phyloP scores from a whole-genome alignment of 1,284 basidiomycete genomes.

The Irpex rosettiformis region DNA sequence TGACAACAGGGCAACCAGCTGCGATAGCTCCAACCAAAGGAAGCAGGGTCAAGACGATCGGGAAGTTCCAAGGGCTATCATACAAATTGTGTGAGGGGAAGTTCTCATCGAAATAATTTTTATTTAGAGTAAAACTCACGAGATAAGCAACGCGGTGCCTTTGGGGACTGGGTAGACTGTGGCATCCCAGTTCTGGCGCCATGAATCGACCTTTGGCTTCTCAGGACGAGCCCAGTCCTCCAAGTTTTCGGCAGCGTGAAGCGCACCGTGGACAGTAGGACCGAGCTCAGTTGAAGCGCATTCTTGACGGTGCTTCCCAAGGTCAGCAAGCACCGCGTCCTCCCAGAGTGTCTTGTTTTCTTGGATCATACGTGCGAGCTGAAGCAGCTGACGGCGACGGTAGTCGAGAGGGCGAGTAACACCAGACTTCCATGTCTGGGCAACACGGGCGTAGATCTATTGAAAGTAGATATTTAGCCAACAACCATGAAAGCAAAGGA shows the following conservation, averaged over 20 bases:
- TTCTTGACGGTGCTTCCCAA: conserved; percentile 50
- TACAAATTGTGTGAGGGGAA: neutral
- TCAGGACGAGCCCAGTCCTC: conserved; percentile 52
- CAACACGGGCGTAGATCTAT: conserved; percentile 45
- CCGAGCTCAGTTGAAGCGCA: conserved; percentile 35
- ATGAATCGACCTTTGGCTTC: conserved; percentile 33
- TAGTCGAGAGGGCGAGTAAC: conserved; percentile 51
- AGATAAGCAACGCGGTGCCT: conserved; percentile 42
- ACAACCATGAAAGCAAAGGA: neutral
- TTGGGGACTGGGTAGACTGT: conserved; percentile 50
- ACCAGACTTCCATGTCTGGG: conserved; percentile 45
- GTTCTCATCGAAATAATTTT: neutral
- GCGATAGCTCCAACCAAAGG: conserved; percentile 59
- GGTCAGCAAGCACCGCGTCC: conserved; percentile 47
- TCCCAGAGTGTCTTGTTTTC: conserved; percentile 52
- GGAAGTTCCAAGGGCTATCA: conserved; percentile 56
- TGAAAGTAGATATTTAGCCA: neutral
- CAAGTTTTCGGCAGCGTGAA: conserved; percentile 45
- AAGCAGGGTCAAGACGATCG: conserved; percentile 43
- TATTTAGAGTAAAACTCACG: conserved; percentile 25
- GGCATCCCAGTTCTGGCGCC: conserved; percentile 38
- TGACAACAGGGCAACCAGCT: conserved; percentile 54
- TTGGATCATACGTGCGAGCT: conserved; percentile 57
- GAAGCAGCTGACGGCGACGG: conserved; percentile 59
- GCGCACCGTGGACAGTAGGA: conserved; percentile 38